Evolutionary conservation across 2,329 filamentous ascomycete species (phyloP).

Genomic region (Pseudogymnoascus sp.): DNA sequence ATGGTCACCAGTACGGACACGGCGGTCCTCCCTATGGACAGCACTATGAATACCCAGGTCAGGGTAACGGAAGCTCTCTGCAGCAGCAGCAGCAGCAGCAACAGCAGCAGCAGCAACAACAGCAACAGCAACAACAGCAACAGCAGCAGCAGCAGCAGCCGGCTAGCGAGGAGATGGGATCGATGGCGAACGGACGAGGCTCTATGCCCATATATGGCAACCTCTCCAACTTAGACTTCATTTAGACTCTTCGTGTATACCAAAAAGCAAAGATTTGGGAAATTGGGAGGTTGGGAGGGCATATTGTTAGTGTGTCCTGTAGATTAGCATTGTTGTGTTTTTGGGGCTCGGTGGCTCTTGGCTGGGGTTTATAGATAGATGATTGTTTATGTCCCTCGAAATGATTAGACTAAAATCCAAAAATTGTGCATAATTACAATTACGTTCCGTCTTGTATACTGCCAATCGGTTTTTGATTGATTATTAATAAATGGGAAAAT

Average conservation of each 20-base stretch:
- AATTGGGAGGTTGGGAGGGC: neutral
- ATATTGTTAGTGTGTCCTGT: conserved; percentile 6
- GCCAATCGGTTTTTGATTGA: neutral
- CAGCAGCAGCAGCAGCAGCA: conserved; percentile 21
- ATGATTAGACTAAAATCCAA: conserved; percentile 8
- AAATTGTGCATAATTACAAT: conserved; percentile 8
- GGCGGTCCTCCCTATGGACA: conserved; percentile 40
- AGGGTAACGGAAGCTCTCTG: conserved; percentile 26
- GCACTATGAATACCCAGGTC: conserved; percentile 29
- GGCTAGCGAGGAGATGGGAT: conserved; percentile 20
- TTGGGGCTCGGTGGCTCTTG: conserved; percentile 11
- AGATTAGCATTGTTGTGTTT: conserved; percentile 11
- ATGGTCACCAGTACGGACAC: conserved; percentile 35
- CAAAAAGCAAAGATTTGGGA: neutral
- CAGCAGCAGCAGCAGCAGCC: conserved; percentile 19
- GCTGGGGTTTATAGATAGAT: conserved; percentile 8
- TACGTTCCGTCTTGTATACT: neutral
- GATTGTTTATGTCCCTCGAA: conserved; percentile 8
- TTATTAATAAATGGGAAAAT: neutral
- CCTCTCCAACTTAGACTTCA: conserved; percentile 9
- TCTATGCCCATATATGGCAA: conserved; percentile 42
- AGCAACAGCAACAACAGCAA: conserved; percentile 18
- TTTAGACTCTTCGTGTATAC: conserved; percentile 9
- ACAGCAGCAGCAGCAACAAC: conserved; percentile 14
- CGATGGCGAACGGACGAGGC: conserved; percentile 20